A percentile compares a stretch with the other conserved stretches of the same genome.
These are phyloP conservation scores for Naegleria fowleri DNA, from an alignment of 208 protist species.

Conservation along the genomic window DNA sequence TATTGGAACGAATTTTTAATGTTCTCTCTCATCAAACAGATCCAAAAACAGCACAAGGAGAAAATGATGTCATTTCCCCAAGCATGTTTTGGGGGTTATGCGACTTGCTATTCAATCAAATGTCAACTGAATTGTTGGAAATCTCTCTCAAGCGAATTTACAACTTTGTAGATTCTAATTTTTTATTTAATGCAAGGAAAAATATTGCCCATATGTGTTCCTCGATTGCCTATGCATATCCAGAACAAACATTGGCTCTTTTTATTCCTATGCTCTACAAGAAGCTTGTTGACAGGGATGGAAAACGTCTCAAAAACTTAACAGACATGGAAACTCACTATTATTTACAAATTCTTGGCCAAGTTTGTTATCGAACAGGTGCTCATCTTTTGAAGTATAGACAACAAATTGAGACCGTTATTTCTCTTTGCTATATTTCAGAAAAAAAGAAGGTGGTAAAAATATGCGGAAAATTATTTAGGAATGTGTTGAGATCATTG, in stretches of 20 bases:
- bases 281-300: neutral
- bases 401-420: neutral
- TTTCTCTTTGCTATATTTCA: neutral
- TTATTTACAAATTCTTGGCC: slow-evolving; percentile 11
- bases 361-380: neutral
- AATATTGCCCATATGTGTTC: slow-evolving; percentile 23
- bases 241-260: neutral
- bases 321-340: slow-evolving; percentile 3
- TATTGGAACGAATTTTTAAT: slow-evolving; percentile 6
- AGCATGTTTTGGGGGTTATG: slow-evolving; percentile 20
- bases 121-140: neutral
- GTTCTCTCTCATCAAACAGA: neutral
- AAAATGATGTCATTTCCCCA: neutral
- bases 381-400: neutral
- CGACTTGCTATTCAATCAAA: slow-evolving; percentile 26
- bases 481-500: neutral
- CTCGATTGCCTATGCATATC: neutral
- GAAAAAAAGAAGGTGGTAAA: neutral
- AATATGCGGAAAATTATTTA: neutral
- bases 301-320: slow-evolving; percentile 12
- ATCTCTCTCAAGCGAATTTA: neutral
- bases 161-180: neutral
- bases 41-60: neutral
- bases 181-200: slow-evolving; percentile 19
- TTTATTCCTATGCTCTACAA: slow-evolving; percentile 23